phyloP scores from a whole-genome alignment of 2,329 filamentous ascomycete genomes.

The Colletotrichum echinochloae region DNA sequence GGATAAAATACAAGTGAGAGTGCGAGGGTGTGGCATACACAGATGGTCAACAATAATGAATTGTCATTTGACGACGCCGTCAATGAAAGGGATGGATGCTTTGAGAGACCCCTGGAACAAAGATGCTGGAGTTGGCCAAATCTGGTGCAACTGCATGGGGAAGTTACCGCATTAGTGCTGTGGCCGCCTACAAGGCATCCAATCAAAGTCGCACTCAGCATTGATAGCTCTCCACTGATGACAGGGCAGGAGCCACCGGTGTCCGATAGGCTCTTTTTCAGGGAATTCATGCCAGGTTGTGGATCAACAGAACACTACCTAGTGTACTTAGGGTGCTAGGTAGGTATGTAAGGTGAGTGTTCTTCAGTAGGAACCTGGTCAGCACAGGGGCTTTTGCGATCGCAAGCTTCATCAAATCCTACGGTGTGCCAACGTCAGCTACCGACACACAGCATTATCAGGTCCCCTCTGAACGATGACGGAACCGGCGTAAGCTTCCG shows the following conservation, averaged over 20 bases:
- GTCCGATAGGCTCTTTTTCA: not conserved
- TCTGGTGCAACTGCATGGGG: conserved; percentile 16
- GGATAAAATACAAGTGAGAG: not conserved
- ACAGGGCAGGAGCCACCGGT: not conserved
- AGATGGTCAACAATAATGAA: conserved; percentile 1
- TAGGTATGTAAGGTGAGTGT: no score
- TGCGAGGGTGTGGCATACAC: not conserved
- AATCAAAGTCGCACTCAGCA: conserved; percentile 29
- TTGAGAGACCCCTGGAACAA: conserved; percentile 19
- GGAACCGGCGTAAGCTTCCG: not conserved
- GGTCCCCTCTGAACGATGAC: not conserved
- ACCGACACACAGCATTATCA: not conserved
- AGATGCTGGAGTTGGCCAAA: conserved; percentile 16
- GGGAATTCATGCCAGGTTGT: conserved; percentile 9
- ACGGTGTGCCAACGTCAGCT: not conserved
- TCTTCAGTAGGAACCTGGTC: no score
- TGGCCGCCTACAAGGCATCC: conserved; percentile 34
- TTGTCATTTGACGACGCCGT: conserved; percentile 21
- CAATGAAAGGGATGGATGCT: conserved; percentile 31
- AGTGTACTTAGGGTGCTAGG: conserved; percentile 1
- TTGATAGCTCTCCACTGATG: conserved; percentile 22
- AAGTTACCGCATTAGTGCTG: conserved; percentile 29
- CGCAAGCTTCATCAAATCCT: not conserved
- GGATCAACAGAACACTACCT: not conserved
- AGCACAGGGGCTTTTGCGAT: not conserved